Evolutionary conservation across 2,329 filamentous ascomycete species (phyloP).

Genomic region (Curvularia spicifera): DNA sequence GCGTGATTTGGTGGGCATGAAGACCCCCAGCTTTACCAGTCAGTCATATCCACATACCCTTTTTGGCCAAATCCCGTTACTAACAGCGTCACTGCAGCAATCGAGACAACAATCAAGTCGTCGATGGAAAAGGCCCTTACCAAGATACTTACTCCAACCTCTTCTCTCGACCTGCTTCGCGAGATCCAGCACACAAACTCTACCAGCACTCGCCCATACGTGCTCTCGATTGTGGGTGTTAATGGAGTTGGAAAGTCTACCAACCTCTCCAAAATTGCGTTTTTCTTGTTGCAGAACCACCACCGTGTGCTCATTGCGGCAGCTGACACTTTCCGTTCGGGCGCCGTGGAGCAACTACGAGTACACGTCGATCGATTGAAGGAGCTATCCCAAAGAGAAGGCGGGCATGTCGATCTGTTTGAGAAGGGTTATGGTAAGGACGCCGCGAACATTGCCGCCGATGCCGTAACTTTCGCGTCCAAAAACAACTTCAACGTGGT

Average conservation of each 20-base stretch:
- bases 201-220: slow-evolving; percentile 76
- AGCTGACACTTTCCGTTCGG: slow-evolving; percentile 95
- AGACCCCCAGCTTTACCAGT: slow-evolving; percentile 89
- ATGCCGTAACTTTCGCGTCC: slow-evolving; percentile 82
- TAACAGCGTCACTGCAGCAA: slow-evolving; percentile 54
- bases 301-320: slow-evolving; percentile 94
- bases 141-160: slow-evolving; percentile 95
- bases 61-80: slow-evolving; percentile 6
- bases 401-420: slow-evolving; percentile 82
- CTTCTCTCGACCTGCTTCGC: slow-evolving; percentile 89
- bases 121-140: slow-evolving; percentile 92
- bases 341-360: slow-evolving; percentile 93
- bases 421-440: slow-evolving; percentile 98
- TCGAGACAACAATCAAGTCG: slow-evolving; percentile 80
- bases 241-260: slow-evolving; percentile 99
- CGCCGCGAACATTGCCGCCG: slow-evolving; percentile 91
- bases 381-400: slow-evolving; percentile 84
- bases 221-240: slow-evolving; percentile 97
- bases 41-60: slow-evolving; percentile 19
- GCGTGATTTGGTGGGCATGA: slow-evolving; percentile 85
- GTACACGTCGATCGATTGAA: slow-evolving; percentile 94
- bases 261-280: slow-evolving; percentile 96
- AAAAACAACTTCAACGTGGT: slow-evolving; percentile 87
- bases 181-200: slow-evolving; percentile 81
- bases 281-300: slow-evolving; percentile 96